Conservation (phyloP, 192 early-diverging fungal species). For the Coemansia sp. region DNA sequence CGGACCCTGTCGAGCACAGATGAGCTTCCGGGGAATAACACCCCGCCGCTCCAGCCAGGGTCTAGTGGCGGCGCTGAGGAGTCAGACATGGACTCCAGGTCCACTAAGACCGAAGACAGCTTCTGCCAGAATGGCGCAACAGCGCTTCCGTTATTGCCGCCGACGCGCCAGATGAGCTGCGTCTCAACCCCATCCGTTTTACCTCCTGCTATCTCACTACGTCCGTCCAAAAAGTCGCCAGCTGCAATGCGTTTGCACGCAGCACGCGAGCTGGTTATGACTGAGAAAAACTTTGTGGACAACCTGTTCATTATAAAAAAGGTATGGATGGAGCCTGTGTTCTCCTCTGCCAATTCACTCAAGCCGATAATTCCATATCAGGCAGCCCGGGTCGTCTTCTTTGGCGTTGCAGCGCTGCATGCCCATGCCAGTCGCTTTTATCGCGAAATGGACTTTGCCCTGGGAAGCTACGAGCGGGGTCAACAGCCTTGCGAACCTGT, state of each 20-base stretch:
- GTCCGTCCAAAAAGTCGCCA: constrained; percentile 21
- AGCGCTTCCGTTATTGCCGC: background rate
- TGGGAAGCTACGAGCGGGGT: constrained; percentile 45
- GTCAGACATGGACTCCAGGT: constrained; percentile 17
- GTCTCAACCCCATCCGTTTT: background rate
- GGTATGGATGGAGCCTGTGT: constrained; percentile 56
- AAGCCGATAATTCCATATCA: constrained; percentile 55
- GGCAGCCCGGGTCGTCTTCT: constrained; percentile 43
- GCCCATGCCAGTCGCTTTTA: constrained; percentile 52
- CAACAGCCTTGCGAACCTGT: constrained; percentile 5
- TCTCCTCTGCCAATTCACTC: constrained; percentile 49
- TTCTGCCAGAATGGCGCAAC: constrained; percentile 1
- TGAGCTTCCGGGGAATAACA: constrained; percentile 26
- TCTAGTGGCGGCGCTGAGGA: constrained; percentile 9
- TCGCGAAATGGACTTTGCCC: constrained; percentile 49
- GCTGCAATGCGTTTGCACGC: constrained; percentile 51
- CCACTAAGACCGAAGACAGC: constrained; percentile 24
- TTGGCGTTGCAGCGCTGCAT: constrained; percentile 44
- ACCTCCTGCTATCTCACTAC: background rate
- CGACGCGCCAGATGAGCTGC: background rate
- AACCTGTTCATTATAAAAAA: constrained; percentile 55
- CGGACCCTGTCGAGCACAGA: constrained; percentile 40
- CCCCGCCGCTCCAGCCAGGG: background rate
- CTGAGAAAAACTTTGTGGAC: constrained; percentile 56
- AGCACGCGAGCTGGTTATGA: constrained; percentile 50